A percentile compares a stretch with the other conserved stretches of the same genome.
These are phyloP conservation scores for Orbilia oligospora DNA, from an alignment of 2,329 filamentous ascomycete genomes.

Conservation along the genomic window DNA sequence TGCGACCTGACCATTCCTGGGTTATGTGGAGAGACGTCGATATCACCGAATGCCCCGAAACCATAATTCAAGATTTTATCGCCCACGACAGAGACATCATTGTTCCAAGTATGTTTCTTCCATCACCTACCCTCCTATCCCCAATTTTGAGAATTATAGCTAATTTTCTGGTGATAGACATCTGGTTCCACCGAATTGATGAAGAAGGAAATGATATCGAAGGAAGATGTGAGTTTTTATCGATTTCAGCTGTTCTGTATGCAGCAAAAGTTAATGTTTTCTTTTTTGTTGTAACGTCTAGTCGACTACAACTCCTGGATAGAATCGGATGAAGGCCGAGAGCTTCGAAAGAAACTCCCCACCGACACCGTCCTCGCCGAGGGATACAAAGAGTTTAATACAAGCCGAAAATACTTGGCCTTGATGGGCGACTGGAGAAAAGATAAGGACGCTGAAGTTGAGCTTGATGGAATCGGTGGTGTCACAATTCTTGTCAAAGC, in stretches of 20 bases:
- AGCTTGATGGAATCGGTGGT: constrained; percentile 94
- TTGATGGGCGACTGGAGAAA: constrained; percentile 91
- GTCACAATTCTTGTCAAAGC: constrained; percentile 98
- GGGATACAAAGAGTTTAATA: constrained; percentile 94
- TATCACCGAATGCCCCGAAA: constrained; percentile 88
- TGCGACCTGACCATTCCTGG: constrained; percentile 97
- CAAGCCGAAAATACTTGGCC: constrained; percentile 90
- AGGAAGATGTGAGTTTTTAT: constrained; percentile 82
- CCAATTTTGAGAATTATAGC: neutral
- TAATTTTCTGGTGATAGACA: constrained; percentile 73
- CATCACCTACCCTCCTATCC: neutral
- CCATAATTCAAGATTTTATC: constrained; percentile 94
- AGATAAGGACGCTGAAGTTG: constrained; percentile 91
- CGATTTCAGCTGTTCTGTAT: too few relatives aligned
- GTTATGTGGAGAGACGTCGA: constrained; percentile 99
- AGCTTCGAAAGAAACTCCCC: constrained; percentile 79
- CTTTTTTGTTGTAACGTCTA: constrained; percentile 68
- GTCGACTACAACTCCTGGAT: constrained; percentile 99
- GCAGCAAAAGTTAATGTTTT: constrained; percentile 45
- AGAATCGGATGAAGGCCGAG: constrained; percentile 87
- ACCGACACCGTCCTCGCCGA: constrained; percentile 90
- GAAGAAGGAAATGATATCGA: constrained; percentile 86
- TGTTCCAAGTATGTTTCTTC: constrained; percentile 84
- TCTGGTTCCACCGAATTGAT: constrained; percentile 94
- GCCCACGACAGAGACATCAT: constrained; percentile 93